These are phyloP conservation scores for Tuber calosporum DNA, from an alignment of 495 filamentous ascomycete species.

Conservation along the genomic window DNA sequence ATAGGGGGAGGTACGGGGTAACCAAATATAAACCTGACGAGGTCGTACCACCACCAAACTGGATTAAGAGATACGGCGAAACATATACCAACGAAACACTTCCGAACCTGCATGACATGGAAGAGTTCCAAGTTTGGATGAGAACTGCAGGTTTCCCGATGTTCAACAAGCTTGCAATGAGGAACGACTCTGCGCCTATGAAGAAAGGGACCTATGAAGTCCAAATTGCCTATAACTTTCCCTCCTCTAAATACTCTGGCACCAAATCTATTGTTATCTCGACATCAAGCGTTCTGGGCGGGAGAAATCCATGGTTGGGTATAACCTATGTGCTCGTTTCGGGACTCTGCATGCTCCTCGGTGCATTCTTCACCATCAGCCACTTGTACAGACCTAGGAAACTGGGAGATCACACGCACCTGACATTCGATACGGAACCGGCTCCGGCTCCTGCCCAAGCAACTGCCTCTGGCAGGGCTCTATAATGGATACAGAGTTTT, in stretches of 20 bases:
- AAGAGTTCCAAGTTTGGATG: conserved; percentile 97
- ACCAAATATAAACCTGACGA: conserved; percentile 56
- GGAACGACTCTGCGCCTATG: conserved; percentile 70
- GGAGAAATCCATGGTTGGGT: conserved; percentile 90
- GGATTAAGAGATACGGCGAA: conserved; percentile 56
- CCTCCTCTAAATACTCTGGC: conserved; percentile 72
- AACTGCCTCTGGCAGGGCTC: not conserved
- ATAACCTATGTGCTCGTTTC: conserved; percentile 94
- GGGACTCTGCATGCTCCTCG: conserved; percentile 82
- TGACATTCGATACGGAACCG: conserved; percentile 88
- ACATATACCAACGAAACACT: conserved; percentile 54
- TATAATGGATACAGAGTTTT: not conserved
- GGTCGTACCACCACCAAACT: conserved; percentile 82
- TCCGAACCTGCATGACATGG: conserved; percentile 59
- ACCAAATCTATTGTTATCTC: conserved; percentile 89
- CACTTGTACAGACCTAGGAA: conserved; percentile 92
- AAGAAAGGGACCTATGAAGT: conserved; percentile 61
- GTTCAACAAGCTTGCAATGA: conserved; percentile 81
- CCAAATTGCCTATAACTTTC: conserved; percentile 61
- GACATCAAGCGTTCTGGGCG: conserved; percentile 88
- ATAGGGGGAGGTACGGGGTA: conserved; percentile 64
- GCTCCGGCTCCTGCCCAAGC: conserved; percentile 39
- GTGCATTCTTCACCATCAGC: conserved; percentile 76
- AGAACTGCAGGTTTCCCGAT: conserved; percentile 82
- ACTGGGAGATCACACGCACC: conserved; percentile 94